Percentiles rank a stretch among this genome's conserved stretches.
phyloP scores from a whole-genome alignment of 768 basidiomycete genomes.

The Gymnopilus junonius region DNA sequence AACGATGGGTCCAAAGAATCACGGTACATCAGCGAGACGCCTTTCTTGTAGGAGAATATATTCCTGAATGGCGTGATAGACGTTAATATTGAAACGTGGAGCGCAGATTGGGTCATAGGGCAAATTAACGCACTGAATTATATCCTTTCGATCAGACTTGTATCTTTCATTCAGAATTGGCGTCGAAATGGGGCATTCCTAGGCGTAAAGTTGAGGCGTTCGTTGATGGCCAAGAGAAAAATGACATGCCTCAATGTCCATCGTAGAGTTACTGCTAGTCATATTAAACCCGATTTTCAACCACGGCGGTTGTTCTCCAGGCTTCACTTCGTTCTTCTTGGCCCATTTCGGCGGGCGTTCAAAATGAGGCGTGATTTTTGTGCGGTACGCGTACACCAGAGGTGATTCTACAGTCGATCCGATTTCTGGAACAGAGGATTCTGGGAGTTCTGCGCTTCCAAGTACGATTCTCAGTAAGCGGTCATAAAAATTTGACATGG shows the following conservation, averaged over 20 bases:
- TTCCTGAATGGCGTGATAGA: constrained; percentile 50
- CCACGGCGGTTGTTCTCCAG: constrained; percentile 58
- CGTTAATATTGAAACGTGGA: constrained; percentile 4
- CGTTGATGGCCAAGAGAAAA: not conserved
- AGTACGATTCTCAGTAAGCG: constrained; percentile 8
- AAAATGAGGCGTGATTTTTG: constrained; percentile 98
- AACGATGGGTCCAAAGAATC: constrained; percentile 62
- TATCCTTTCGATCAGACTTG: constrained; percentile 59
- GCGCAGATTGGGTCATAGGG: not conserved
- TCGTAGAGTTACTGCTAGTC: constrained; percentile 68
- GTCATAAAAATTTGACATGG: not conserved
- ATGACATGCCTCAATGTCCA: constrained; percentile 86
- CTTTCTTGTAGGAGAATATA: constrained; percentile 79
- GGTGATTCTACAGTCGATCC: constrained; percentile 85
- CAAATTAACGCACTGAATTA: constrained; percentile 59
- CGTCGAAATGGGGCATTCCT: constrained; percentile 95
- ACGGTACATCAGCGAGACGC: constrained; percentile 88
- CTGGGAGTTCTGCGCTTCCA: constrained; percentile 51
- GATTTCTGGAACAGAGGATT: constrained; percentile 63
- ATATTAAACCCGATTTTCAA: constrained; percentile 90
- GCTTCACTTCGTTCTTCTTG: constrained; percentile 26
- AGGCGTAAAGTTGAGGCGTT: constrained; percentile 4
- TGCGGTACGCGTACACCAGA: constrained; percentile 89
- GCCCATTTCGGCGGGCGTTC: constrained; percentile 65
- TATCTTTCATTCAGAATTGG: constrained; percentile 75